phyloP scores from a whole-genome alignment of 139 green algal genomes.

The Astrephomene gubernaculifera region DNA sequence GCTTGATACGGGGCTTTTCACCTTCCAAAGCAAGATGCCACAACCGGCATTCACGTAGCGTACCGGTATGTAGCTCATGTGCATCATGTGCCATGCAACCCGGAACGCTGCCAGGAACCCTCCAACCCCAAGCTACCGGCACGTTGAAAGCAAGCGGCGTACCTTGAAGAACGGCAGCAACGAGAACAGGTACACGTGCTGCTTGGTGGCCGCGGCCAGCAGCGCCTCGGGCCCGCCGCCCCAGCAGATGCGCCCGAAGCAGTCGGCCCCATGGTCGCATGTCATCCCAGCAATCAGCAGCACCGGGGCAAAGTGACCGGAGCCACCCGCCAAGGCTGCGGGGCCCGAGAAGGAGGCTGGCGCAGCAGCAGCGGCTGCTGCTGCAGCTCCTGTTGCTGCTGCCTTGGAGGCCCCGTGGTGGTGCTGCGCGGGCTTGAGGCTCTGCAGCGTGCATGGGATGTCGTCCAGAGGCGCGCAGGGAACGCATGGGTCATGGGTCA shows the following conservation, averaged over 20 bases:
- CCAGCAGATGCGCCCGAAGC: constrained; percentile 49
- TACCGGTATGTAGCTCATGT: no score
- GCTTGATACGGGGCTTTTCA: no score
- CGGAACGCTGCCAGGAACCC: no score
- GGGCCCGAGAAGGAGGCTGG: background rate
- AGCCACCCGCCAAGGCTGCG: background rate
- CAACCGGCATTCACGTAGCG: no score
- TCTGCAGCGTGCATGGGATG: background rate
- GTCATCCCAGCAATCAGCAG: constrained; percentile 39
- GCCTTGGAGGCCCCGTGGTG: no score
- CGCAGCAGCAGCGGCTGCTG: no score
- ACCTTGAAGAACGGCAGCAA: constrained; percentile 51
- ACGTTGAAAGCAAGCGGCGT: background rate
- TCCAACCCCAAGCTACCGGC: no score
- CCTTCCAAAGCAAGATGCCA: no score
- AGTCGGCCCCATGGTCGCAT: constrained; percentile 35
- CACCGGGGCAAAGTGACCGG: constrained; percentile 41
- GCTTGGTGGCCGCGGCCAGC: constrained; percentile 50
- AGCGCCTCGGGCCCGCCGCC: constrained; percentile 50
- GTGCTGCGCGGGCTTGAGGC: background rate
- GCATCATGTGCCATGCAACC: no score
- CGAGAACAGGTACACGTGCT: constrained; percentile 58
- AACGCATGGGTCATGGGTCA: background rate
- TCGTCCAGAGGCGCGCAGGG: no score
- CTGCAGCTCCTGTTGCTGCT: background rate